phyloP scores from a whole-genome alignment of 768 basidiomycete genomes.

The Leucosporidium scottii region DNA sequence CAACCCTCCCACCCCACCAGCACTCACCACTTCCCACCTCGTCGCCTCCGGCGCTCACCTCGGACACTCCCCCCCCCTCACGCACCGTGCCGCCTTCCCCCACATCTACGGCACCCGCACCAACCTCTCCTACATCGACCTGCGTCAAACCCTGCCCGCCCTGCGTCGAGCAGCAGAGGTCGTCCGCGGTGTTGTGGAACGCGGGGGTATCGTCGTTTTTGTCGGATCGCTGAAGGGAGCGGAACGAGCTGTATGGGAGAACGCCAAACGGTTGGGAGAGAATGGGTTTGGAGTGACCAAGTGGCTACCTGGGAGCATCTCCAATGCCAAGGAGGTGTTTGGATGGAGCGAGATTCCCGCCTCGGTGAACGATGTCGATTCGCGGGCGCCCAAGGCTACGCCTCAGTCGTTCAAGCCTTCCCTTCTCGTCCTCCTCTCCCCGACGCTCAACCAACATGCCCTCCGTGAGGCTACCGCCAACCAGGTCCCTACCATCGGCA shows the following conservation, averaged over 20 bases:
- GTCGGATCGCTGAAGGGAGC: constrained; percentile 58
- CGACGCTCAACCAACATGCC: constrained; percentile 66
- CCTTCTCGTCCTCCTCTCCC: constrained; percentile 85
- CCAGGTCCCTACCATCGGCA: constrained; percentile 86
- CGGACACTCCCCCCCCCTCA: constrained; percentile 69
- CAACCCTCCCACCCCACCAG: constrained; percentile 53
- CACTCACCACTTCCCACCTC: constrained; percentile 78
- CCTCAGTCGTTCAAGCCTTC: constrained; percentile 63
- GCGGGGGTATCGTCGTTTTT: constrained; percentile 79
- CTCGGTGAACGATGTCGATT: not conserved
- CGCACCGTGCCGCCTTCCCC: constrained; percentile 83
- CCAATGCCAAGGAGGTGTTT: constrained; percentile 72
- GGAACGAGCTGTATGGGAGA: constrained; percentile 47
- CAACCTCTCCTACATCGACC: constrained; percentile 76
- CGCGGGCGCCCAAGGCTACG: constrained; percentile 39
- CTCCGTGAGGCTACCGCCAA: constrained; percentile 84
- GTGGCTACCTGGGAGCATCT: constrained; percentile 93
- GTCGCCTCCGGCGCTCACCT: constrained; percentile 89
- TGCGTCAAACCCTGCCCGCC: constrained; percentile 86
- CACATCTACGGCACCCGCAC: constrained; percentile 89
- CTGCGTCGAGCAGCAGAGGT: constrained; percentile 84
- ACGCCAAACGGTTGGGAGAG: constrained; percentile 65
- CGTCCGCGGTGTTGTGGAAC: constrained; percentile 69
- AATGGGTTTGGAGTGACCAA: constrained; percentile 77
- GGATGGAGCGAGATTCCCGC: constrained; percentile 43